Conservation (phyloP, 2,329 filamentous ascomycete species). For the Paraconiothyrium sp. region DNA sequence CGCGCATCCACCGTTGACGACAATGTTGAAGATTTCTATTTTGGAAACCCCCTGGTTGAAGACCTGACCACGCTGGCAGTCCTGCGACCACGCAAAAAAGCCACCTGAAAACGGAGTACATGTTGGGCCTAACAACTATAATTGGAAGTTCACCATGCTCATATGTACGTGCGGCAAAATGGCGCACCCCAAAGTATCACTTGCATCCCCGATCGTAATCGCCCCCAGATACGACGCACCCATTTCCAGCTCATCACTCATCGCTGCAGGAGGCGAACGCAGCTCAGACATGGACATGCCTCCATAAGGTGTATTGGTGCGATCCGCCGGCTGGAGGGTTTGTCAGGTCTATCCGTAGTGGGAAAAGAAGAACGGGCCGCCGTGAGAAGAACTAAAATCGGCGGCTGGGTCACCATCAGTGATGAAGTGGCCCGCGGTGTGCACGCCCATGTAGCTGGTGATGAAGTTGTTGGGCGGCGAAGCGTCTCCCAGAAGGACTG, state of each 20-base stretch:
- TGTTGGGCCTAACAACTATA: no score
- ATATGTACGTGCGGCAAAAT: background rate
- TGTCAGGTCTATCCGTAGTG: no score
- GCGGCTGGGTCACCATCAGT: background rate
- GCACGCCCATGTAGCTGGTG: constrained; percentile 5
- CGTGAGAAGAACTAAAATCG: background rate
- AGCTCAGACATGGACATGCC: background rate
- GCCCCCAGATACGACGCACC: background rate
- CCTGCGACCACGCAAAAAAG: no score
- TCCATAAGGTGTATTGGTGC: background rate
- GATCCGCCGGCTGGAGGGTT: background rate
- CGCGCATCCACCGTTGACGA: no score
- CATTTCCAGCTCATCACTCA: background rate
- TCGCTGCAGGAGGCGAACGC: background rate
- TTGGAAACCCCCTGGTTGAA: no score
- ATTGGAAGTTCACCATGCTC: no score
- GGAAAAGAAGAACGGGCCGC: constrained; percentile 1
- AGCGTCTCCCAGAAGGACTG: constrained; percentile 7
- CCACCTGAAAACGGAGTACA: no score
- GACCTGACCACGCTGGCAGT: no score
- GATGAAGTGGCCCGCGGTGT: constrained; percentile 1
- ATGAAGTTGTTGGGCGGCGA: no score
- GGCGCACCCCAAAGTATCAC: background rate
- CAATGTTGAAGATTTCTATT: no score
- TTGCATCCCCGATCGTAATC: background rate